A percentile compares a stretch with the other conserved stretches of the same genome.
Conservation (phyloP, 768 basidiomycete genomes). For the Cystobasidium tubakii region DNA sequence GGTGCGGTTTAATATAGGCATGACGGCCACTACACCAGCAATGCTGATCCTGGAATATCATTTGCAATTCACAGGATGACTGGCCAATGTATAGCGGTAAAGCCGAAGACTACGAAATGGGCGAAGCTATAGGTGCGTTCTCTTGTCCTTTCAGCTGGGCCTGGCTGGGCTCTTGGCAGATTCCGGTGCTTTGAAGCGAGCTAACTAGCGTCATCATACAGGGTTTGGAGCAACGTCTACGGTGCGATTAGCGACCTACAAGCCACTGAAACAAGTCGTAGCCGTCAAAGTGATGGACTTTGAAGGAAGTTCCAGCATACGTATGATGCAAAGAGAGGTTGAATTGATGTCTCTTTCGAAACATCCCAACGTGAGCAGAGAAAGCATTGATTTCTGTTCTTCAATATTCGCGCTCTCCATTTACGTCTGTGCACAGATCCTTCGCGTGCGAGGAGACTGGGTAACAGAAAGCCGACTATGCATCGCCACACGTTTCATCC, state of each 20-base stretch:
- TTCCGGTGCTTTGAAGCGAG: neutral
- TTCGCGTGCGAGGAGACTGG: constrained; percentile 87
- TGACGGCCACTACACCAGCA: neutral
- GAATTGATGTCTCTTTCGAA: constrained; percentile 87
- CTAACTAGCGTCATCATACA: neutral
- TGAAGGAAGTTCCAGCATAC: constrained; percentile 16
- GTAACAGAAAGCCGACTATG: constrained; percentile 72
- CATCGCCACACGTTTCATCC: constrained; percentile 85
- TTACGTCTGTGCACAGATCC: constrained; percentile 72
- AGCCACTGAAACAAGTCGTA: constrained; percentile 55
- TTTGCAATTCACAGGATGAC: constrained; percentile 15
- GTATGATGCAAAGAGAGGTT: constrained; percentile 58
- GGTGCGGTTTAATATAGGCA: neutral
- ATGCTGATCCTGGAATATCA: no score
- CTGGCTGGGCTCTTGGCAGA: neutral
- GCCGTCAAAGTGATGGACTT: constrained; percentile 71
- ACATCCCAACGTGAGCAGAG: constrained; percentile 32
- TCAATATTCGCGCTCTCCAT: constrained; percentile 2
- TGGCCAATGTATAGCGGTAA: constrained; percentile 33
- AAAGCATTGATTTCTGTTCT: neutral
- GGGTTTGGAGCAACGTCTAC: constrained; percentile 85
- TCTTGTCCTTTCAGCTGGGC: neutral
- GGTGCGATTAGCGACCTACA: constrained; percentile 72
- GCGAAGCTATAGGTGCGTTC: constrained; percentile 30
- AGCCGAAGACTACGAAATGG: constrained; percentile 35